Base-by-base conservation (phyloP, 2,329 filamentous ascomycete species). In the Calcarisporium arbuscula region DNA sequence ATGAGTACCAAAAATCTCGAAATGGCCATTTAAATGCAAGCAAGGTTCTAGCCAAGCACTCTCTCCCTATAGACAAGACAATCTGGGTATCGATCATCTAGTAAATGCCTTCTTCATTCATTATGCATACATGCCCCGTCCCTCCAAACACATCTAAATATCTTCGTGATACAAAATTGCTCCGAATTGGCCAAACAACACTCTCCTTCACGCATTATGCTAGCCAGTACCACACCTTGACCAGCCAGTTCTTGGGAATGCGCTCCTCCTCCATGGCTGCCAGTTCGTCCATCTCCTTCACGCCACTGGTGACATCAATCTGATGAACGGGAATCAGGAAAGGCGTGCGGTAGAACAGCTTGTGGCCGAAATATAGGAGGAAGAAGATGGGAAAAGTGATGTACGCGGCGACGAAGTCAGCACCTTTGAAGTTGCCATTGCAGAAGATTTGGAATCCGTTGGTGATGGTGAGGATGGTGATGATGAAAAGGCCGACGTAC, bases 371-470 rank as follows among this genome's bases (percentile, higher is more conserved):
- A 48, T 82, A 84, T 1, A 82, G 62, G 1, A 64, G 56, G 3
- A 77, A 44, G 54, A 84, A 83, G 45, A 70, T 72, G 29, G 67
- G 79, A 1, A 82, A 62, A 8, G 68, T 81, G 49, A 84, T 66
- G 48, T 80, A 87, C 48, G 60, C 68, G 0, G 74, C 72, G n/a
- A 81, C 40, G 49, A 92, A 92, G 47, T 67, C 67, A 5, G 68
- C 64, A 0, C 69, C 71, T 12, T 66, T 72, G 72, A 79, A 90
- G 19, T 78, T 65, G 7, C 66, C 61, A 0, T 77, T 74, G 53
- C 81, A 82, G 53, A 90, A 89, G 11, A 82, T 73, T 22, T 79
- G 72, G 58, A 88, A 90, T 2, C 83, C 85, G 48, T 86, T 86
- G 46, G 85, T 80, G 4, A 89, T 58, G 2, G 71, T 74, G n/a